Base-by-base conservation (phyloP, 306 rosid species). In the Comarum palustre region DNA sequence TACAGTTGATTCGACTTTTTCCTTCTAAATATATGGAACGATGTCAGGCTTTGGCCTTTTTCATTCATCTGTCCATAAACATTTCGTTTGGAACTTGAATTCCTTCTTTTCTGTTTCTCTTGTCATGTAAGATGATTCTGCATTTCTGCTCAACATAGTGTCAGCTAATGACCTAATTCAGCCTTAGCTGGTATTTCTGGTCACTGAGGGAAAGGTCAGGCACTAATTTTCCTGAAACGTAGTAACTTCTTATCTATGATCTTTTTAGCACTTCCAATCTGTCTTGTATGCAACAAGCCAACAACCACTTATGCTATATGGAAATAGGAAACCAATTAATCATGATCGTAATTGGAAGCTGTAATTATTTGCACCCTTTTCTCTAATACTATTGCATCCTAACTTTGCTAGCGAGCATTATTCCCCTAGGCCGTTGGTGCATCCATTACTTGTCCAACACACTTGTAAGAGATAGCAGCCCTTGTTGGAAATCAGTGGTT, bases 161-260 rank as follows among this genome's bases (percentile, higher is more conserved):
- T 55, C 52, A 71, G 51, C 75, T 24, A 71, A n/a, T n/a, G n/a
- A n/a, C n/a, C n/a, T n/a, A n/a, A 54, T 71, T 39, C 66, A 55
- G 52, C 66, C 64, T 11, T 39, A 2, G 51, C 52, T 13, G 8
- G 4, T 14, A 22, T 34, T 36, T 51, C 20, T 52, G 22, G 52
- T 4, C 9, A 16, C 22, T 2, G n/a, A 11, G 24, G 74, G 62
- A 55, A 24, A 24, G 62, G 31, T 50, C 20, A 51, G 11, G 48
- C 34, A 20, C 24, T 6, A 16, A 2, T 29, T 38, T 54, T 1
- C 39, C 66, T 24, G 50, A 54, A 22, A 54, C 42, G 39, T 54
- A 39, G 51, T 36, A 54, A 36, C 10, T n/a, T n/a, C 24, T 20
- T 2, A 50, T 54, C 15, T 19, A 19, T 51, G 57, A 6, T 51